phyloP scores from a whole-genome alignment of 2,329 filamentous ascomycete genomes.

The Rutstroemia sp. region DNA sequence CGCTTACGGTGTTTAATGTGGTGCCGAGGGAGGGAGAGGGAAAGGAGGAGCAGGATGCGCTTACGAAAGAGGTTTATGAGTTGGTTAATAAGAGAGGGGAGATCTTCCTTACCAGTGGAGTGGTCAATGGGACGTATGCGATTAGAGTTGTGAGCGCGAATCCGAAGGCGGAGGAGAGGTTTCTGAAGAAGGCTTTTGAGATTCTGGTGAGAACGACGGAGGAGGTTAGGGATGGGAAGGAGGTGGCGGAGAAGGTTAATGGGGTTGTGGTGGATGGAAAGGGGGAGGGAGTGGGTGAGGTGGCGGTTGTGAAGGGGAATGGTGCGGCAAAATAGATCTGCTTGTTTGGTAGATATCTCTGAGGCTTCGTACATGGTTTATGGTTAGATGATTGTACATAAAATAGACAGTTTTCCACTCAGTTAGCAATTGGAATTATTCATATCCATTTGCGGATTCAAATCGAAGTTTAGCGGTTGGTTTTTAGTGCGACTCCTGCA shows the following conservation, averaged over 20 bases:
- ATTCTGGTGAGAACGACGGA: constrained; percentile 48
- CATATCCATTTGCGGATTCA: too few relatives aligned
- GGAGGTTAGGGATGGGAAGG: constrained; percentile 22
- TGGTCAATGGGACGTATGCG: constrained; percentile 65
- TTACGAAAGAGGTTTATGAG: constrained; percentile 72
- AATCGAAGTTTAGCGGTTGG: too few relatives aligned
- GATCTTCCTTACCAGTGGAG: constrained; percentile 75
- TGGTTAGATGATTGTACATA: too few relatives aligned
- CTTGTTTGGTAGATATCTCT: too few relatives aligned
- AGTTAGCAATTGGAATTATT: too few relatives aligned
- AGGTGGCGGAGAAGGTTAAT: neutral
- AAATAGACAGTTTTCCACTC: too few relatives aligned
- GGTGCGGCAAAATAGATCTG: too few relatives aligned
- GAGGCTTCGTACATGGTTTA: too few relatives aligned
- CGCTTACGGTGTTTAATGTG: constrained; percentile 68
- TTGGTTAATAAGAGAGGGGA: constrained; percentile 64
- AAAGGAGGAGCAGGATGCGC: constrained; percentile 50
- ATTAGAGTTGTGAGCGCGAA: constrained; percentile 78
- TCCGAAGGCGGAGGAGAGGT: constrained; percentile 60
- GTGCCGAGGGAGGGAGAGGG: constrained; percentile 33
- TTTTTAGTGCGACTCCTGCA: too few relatives aligned
- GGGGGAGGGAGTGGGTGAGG: neutral
- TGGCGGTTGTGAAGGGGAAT: neutral
- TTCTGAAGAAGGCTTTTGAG: constrained; percentile 67
- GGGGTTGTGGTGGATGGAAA: constrained; percentile 13